These are phyloP conservation scores for Neospermospora avenae DNA, from an alignment of 2,329 filamentous ascomycete genomes.

Conservation along the genomic window DNA sequence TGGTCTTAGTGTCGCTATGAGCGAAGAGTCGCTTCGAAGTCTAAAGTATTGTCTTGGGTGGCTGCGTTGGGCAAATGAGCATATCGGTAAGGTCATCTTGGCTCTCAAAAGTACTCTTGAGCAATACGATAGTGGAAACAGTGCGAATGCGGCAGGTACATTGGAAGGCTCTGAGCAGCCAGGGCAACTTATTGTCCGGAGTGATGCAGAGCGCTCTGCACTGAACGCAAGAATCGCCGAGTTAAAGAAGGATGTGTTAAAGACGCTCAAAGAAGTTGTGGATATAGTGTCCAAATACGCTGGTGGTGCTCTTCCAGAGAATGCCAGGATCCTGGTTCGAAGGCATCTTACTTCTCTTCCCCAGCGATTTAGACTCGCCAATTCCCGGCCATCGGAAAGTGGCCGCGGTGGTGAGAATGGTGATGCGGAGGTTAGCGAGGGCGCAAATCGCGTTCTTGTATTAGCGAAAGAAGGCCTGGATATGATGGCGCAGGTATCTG, in stretches of 20 bases:
- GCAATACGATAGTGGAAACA: constrained; percentile 62
- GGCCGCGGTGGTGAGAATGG: constrained; percentile 39
- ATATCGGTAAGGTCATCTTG: constrained; percentile 71
- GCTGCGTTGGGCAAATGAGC: constrained; percentile 77
- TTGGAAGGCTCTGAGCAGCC: constrained; percentile 20
- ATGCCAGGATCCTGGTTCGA: constrained; percentile 78
- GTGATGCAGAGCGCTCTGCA: constrained; percentile 29
- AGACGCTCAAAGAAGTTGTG: constrained; percentile 76
- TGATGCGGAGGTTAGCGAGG: constrained; percentile 47
- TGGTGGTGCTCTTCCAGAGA: constrained; percentile 86
- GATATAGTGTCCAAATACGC: constrained; percentile 85
- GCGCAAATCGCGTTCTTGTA: constrained; percentile 75
- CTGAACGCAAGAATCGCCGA: constrained; percentile 52
- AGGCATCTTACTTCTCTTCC: constrained; percentile 82
- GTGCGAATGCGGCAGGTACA: constrained; percentile 35
- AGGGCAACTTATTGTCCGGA: constrained; percentile 26
- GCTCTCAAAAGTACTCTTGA: constrained; percentile 73
- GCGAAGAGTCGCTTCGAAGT: constrained; percentile 78
- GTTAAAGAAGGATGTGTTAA: constrained; percentile 69
- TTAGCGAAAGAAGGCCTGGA: constrained; percentile 88
- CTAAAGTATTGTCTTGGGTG: constrained; percentile 81
- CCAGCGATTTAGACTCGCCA: constrained; percentile 74
- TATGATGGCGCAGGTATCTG: constrained; percentile 89
- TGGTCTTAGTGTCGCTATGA: constrained; percentile 87
- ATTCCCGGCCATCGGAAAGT: constrained; percentile 39